Base-by-base conservation (phyloP, 1,284 basidiomycete species). In the Cutaneotrichosporon sp. region DNA sequence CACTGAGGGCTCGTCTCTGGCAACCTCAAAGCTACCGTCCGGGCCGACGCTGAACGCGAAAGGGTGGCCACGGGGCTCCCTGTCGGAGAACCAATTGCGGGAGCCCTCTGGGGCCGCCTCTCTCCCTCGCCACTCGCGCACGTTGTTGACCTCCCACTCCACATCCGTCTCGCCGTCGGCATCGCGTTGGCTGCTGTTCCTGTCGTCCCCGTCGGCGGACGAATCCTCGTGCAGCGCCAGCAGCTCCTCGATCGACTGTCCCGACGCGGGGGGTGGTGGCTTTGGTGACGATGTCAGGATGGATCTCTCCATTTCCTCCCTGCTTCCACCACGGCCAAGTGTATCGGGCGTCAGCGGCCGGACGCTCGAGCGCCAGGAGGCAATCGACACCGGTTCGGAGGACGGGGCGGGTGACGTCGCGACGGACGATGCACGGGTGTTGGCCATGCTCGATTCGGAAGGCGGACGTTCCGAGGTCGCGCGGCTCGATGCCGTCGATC, bases 41-140 rank as follows among this genome's bases (percentile, higher is more conserved):
- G 71, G 68, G 9, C 71, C 69, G 25, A 73, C 70, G 11, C 66
- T 73, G 54, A 73, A 73, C 1, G 63, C 68, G 51, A 72, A 71
- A 2, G 71, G 62, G n/a, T 22, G n/a, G 14, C 27, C 54, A 7
- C 11, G 22, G 22, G 46, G 46, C 25, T 9, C 27, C 6, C 11
- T 10, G 24, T 27, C 16, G 27, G n/a, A 29, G 31, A 20, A 4
- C 9, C 27, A 34, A 33, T 45, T 45, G 43, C 43, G 34, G 14
- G 34, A 13, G 13, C 34, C 6, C 14, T 36, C 34, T 36, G n/a
- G n/a, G n/a, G n/a, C n/a, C n/a, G n/a, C n/a, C n/a, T n/a, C n/a
- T n/a, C n/a, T 36, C 34, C 10, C 14, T 36, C 34, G 34, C 34
- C 34, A 13, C 34, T 36, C 27, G 11, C 27, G 7, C 27, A 31